Evolutionary conservation across 1,139 yeast species (phyloP).

Genomic region (Saccharomyces uvarum): DNA sequence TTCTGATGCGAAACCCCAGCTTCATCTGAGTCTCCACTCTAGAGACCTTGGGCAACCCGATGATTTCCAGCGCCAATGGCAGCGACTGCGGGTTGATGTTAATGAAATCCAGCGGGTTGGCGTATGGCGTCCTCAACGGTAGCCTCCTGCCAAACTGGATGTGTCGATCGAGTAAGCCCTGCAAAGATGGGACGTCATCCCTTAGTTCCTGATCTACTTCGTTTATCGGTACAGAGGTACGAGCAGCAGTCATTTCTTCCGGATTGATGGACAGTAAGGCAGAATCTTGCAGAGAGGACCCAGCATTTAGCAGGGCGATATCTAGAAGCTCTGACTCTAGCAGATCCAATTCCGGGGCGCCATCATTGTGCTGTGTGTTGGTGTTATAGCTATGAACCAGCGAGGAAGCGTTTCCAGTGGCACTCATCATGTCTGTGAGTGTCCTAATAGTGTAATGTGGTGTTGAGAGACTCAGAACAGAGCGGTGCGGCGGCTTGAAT

Average conservation of each 20-base stretch:
- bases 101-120: constrained; percentile 17
- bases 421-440: background rate
- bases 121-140: constrained; percentile 17
- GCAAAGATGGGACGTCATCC: background rate
- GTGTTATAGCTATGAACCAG: background rate
- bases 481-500: background rate
- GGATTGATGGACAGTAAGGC: background rate
- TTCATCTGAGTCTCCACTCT: constrained; percentile 95
- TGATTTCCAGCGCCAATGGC: constrained; percentile 52
- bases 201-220: background rate
- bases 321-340: background rate
- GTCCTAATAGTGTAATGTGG: background rate
- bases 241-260: background rate
- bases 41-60: constrained; percentile 66
- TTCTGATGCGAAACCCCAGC: constrained; percentile 42
- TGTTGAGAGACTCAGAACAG: background rate
- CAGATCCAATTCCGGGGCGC: background rate
- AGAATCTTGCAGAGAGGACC: background rate
- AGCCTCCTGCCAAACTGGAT: constrained; percentile 22
- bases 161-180: background rate
- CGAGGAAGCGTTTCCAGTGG: background rate
- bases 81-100: constrained; percentile 34
- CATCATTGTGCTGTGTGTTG: background rate
- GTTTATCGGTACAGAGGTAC: background rate
- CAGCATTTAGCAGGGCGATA: background rate